Evolutionary conservation across 495 filamentous ascomycete genomes (phyloP), one percentile per base, ranked within the genome.

Genomic region (Platismatia glauca): DNA sequence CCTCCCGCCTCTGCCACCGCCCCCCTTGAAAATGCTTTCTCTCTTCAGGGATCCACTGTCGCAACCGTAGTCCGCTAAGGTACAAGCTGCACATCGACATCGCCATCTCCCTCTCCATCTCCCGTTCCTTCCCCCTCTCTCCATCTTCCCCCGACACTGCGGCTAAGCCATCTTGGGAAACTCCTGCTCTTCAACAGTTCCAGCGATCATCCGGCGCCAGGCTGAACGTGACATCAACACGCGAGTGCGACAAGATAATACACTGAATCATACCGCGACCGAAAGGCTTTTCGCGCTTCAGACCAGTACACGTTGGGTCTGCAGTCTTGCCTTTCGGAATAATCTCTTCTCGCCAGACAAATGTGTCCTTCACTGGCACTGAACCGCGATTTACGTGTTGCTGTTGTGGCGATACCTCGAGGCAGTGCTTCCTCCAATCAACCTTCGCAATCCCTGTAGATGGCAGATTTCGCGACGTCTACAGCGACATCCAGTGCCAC

Each of bases 281-380:
- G 7, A 31, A 33, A 33, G 50, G 50, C 7, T 33, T 53, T 20
- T 33, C 6, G 27, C 16, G 50, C 27, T 33, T 53, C 50, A 29
- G 61, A 63, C 55, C 61, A 57, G 61, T 63, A 63, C 55, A 63
- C 61, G 61, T 34, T 34, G n/a, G 61, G 55, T 63, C 61, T 58
- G 61, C 34, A 33, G 27, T 55, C 60, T 56, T 33, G 48, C 20
- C 35, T 41, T 41, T 18, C 20, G 20, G 27, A 39, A 43, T 34
- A 29, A 43, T 33, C 16, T 11, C n/a, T 31, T 48, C n/a, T 20
- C 29, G 13, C 34, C 20, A 58, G 55, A 34, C 55, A 38, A 58
- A 53, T 53, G 50, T 53, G 50, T 53, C 50, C 50, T 33, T 53
- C 50, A 53, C 50, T 33, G 50, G 50, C 50, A 5, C 20, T 7